Evolutionary conservation across 352 stramenopile species (phyloP), one percentile per base, ranked within the genome.

Genomic region (Pythium dissotocum): DNA sequence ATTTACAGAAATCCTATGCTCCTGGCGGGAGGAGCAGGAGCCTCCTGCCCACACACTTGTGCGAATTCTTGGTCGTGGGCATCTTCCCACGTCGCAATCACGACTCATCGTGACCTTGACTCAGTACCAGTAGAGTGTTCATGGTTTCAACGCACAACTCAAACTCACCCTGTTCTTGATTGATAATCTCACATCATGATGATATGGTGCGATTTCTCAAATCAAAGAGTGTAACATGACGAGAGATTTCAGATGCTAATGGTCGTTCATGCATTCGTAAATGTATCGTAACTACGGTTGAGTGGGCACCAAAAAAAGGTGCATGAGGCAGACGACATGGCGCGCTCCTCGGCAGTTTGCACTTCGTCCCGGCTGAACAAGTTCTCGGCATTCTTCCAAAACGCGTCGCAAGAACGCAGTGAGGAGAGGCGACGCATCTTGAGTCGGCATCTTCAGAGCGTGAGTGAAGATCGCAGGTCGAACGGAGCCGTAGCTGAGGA

Each of bases 321-420:
- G 12, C 30, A 65, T 0, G 4, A 65, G 13, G 33, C 33, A 58
- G 18, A 35, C 16, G 7, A 65, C 46, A 46, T 65, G 58, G 8
- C 58, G 44, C 21, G 58, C 44, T 7, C 58, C 58, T 30, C 46
- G 46, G 14, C 58, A 65, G 9, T 16, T 35, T 46, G 18, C 46
- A 33, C 30, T 30, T 46, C 48, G 14, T 1, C 8, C 46, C 3
- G 44, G 26, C 18, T 65, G 18, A 1, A 58, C n/a, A 1, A 33
- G 12, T 3, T 12, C 14, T 16, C 49, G 44, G 32, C 44, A 65
- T 3, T 58, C 26, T 24, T 51, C 58, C 26, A 58, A 16, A 13
- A 58, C 7, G 2, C 10, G 30, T 5, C 35, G 18, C 10, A 65
- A 12, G 12, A 65, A 55, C 12, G 2, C 18, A 1, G 30, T 65